These are phyloP conservation scores for Fraxinus velutina DNA, from an alignment of 305 asterid species.

Conservation along the genomic window DNA sequence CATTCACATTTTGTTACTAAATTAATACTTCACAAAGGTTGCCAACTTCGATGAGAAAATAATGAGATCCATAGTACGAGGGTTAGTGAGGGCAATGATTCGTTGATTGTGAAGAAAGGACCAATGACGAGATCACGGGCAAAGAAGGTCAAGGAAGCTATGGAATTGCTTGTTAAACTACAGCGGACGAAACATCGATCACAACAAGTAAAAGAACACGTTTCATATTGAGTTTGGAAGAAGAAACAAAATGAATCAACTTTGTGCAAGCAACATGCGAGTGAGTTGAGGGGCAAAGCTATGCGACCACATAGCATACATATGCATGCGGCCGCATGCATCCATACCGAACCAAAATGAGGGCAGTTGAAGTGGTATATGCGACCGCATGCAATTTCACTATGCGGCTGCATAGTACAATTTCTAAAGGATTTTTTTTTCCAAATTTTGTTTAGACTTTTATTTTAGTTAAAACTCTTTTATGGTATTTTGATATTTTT, in stretches of 20 bases:
- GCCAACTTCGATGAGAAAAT: background rate
- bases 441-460: background rate
- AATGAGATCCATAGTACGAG: background rate
- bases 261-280: background rate
- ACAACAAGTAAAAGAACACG: background rate
- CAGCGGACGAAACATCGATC: background rate
- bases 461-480: background rate
- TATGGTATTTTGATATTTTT: background rate
- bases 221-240: background rate
- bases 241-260: background rate
- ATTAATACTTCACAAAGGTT: background rate
- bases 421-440: background rate
- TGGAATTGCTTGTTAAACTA: background rate
- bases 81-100: background rate
- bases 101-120: background rate
- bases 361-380: background rate
- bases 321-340: background rate
- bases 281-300: background rate
- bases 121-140: background rate
- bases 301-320: background rate
- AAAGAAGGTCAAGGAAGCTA: background rate
- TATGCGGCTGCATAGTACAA: background rate
- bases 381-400: background rate
- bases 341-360: background rate
- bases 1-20: background rate